Evolutionary conservation across 2,329 filamentous ascomycete genomes (phyloP), one percentile per base, ranked within the genome.

Genomic region (Anthostomella pinea): DNA sequence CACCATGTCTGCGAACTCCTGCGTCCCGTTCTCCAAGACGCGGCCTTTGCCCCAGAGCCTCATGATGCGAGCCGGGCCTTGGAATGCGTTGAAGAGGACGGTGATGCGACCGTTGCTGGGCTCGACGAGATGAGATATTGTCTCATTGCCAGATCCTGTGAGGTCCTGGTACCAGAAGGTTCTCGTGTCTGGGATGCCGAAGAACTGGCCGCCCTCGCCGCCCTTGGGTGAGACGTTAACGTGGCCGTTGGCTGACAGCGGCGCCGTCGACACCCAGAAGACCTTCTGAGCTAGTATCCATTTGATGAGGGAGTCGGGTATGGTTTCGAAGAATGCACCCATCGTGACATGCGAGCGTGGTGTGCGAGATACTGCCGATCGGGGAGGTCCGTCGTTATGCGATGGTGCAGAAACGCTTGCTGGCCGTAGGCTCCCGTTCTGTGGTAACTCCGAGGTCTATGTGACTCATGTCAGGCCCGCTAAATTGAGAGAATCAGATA

Each of bases 161-260:
- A 81, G 75, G 55, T 90, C 85, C 37, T 88, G 69, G 55, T 89
- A 90, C 57, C 60, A 66, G 33, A 66, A 65, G 2, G 54, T 62
- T 18, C 44, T 51, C 4, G 46, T 43, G 38, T 60, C 42, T 5
- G 60, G 46, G 5, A 64, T 25, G 5, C 63, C 62, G 24, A 66
- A 66, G 32, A 52, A 55, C 0, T 77, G 67, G 15, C 82, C 70
- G 30, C 85, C 83, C 61, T 24, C 13, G 3, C 83, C 71, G 31
- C 85, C 85, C 61, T 90, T 88, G 31, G 86, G 83, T 0, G 84
- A 89, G 37, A 88, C 65, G 53, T 90, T 90, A 66, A 90, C 69
- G 64, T 90, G 85, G 3, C 63, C 64, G 2, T 67, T 62, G 14
- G 77, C 81, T n/a, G 72, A 70, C 17, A 79, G 72, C 1, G 85